phyloP scores from a whole-genome alignment of 2,329 filamentous ascomycete species.

The Fusarium sp. region DNA sequence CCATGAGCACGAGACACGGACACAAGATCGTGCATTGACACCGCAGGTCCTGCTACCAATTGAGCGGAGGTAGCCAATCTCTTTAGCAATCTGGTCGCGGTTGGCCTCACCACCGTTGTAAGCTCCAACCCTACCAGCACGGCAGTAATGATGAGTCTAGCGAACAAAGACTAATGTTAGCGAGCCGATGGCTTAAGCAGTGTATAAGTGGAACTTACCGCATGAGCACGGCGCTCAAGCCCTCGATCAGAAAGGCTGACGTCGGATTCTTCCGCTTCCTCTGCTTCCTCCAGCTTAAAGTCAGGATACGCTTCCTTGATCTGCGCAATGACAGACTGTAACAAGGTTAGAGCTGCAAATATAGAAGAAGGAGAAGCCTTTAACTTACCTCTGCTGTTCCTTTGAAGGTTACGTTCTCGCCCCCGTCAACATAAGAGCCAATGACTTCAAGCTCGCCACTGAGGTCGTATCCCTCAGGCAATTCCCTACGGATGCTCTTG shows the following conservation, averaged over 20 bases:
- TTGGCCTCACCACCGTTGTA: constrained; percentile 7
- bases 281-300: constrained; percentile 1
- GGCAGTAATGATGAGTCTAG: constrained; percentile 12
- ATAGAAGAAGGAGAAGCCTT: not conserved
- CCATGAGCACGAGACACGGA: constrained; percentile 11
- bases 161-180: not conserved
- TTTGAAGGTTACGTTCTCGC: constrained; percentile 10
- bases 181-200: not conserved
- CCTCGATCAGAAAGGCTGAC: not conserved
- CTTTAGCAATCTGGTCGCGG: constrained; percentile 3
- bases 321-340: constrained; percentile 8
- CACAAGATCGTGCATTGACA: constrained; percentile 13
- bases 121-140: constrained; percentile 5
- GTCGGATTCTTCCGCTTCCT: not conserved
- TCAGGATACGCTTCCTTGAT: constrained; percentile 3
- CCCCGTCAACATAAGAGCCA: constrained; percentile 1
- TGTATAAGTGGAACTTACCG: not conserved
- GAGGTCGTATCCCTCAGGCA: constrained; percentile 7
- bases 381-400: constrained; percentile 2
- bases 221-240: constrained; percentile 5
- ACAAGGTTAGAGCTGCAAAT: not conserved
- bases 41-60: constrained; percentile 15
- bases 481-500: not conserved
- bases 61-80: constrained; percentile 13
- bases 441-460: constrained; percentile 1